Percentiles rank a stretch among this genome's conserved stretches.
phyloP scores from a whole-genome alignment of 305 asterid species.

The Euphrasia arctica region DNA sequence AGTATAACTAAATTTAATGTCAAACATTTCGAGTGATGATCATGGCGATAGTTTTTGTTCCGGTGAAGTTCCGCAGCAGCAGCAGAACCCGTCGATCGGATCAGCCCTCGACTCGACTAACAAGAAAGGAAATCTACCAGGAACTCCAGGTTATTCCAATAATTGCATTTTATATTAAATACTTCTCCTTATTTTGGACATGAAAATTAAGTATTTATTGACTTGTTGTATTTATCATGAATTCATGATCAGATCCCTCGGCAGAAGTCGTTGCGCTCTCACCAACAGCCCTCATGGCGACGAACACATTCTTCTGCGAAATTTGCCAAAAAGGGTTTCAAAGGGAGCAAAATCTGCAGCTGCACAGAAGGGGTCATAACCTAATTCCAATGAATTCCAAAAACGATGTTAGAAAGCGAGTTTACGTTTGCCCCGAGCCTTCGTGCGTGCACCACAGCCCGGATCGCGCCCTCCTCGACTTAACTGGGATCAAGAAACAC shows the following conservation, averaged over 20 bases:
- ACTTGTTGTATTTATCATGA: no score
- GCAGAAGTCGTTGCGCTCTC: slow-evolving; percentile 90
- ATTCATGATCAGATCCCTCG: neutral
- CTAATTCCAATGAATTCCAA: slow-evolving; percentile 21
- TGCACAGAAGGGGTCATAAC: slow-evolving; percentile 86
- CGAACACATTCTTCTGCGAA: slow-evolving; percentile 85
- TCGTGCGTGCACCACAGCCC: slow-evolving; percentile 84
- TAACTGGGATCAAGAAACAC: slow-evolving; percentile 87
- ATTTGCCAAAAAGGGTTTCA: slow-evolving; percentile 95
- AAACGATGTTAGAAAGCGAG: slow-evolving; percentile 61
- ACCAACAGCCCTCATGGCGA: slow-evolving; percentile 85
- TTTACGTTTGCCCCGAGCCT: slow-evolving; percentile 81
- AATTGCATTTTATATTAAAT: no score
- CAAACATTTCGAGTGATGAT: no score
- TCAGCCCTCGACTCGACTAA: no score
- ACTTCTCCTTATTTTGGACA: no score
- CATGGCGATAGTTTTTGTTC: no score
- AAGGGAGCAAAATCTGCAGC: slow-evolving; percentile 88
- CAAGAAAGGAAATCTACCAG: no score
- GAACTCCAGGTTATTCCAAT: no score
- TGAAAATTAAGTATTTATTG: no score
- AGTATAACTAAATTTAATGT: no score
- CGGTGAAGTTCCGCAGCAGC: no score
- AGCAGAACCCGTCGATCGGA: no score
- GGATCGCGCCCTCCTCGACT: slow-evolving; percentile 74